Base-by-base conservation (phyloP, 73 alveolate species). In the Blepharisma stoltei region DNA sequence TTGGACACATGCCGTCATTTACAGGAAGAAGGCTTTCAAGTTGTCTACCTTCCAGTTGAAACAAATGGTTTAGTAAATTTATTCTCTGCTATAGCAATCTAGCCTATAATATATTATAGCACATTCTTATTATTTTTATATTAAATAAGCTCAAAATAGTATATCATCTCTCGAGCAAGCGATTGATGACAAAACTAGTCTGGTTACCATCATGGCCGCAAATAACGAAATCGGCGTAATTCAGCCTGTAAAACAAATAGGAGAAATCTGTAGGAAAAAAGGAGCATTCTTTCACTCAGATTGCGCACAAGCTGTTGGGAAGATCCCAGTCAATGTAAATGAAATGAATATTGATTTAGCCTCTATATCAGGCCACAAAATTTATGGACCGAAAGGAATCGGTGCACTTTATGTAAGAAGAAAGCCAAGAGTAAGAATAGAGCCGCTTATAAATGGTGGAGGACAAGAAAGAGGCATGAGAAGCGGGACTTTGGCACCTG, bases 191-290 rank as follows among this genome's bases (percentile, higher is more conserved):
- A 95, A 96, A 54, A 96, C 99, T 14, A 93, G 95, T 23, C 67
- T 95, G 67, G 98, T 87, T 0, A 89, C 99, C 6, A 88, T 96
- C 32, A 98, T 98, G 98, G 80, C 85, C 79, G 98, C 97, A 27
- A 95, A 98, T 92, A 98, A 98, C 77, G 99, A 98, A 88, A 96
- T 98, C 54, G 99, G 99, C n/a, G 97, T 95, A 21, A 90, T 97
- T 80, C 96, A 97, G 80, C 99, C 99, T 2, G 80, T 98, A 23
- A 94, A 95, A 82, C 99, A 96, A 87, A 86, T 98, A 27, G 97
- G 97, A n/a, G 82, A 91, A 78, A 83, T 95, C 43, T 95, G 99
- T 80, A 90, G 95, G 73, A 89, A 93, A 78, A 90, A 83, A 47
- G 86, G 88, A 81, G 97, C 92, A 21, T 89, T 91, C 78, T 88